phyloP scores from a whole-genome alignment of 2,329 filamentous ascomycete species.

The Penicillium sp. region DNA sequence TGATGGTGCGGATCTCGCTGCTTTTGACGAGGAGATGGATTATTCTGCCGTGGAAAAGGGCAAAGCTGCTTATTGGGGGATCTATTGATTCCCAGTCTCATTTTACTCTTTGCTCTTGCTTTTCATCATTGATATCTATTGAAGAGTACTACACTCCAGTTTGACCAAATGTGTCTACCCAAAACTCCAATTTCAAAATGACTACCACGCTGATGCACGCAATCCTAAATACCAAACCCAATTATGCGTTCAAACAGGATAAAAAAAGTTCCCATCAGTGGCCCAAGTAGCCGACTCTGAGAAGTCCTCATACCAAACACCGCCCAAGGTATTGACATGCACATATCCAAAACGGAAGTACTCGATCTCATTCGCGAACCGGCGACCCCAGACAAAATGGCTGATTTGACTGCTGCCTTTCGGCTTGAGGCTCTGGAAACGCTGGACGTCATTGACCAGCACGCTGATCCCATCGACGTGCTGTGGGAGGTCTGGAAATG shows the following conservation, averaged over 20 bases:
- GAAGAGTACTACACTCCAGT: no score
- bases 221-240: neutral
- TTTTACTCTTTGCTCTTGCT: no score
- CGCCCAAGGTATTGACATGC: conserved; percentile 33
- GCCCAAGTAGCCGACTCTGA: conserved; percentile 33
- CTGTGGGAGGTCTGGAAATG: conserved; percentile 28
- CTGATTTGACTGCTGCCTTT: conserved; percentile 26
- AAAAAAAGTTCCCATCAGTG: conserved; percentile 13
- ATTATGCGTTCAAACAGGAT: conserved; percentile 2
- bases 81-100: no score
- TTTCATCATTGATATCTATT: no score
- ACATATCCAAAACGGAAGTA: conserved; percentile 45
- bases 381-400: conserved; percentile 36
- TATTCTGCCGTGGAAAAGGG: no score
- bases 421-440: conserved; percentile 51
- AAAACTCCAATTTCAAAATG: neutral
- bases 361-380: conserved; percentile 28
- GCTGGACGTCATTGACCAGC: conserved; percentile 59
- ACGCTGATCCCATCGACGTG: conserved; percentile 53
- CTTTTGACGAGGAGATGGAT: no score
- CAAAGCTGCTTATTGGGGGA: no score
- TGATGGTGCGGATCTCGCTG: no score
- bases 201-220: neutral
- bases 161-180: no score
- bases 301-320: conserved; percentile 41